Base-by-base conservation (phyloP, 2,329 filamentous ascomycete species). In the Ceratocystis variospora region DNA sequence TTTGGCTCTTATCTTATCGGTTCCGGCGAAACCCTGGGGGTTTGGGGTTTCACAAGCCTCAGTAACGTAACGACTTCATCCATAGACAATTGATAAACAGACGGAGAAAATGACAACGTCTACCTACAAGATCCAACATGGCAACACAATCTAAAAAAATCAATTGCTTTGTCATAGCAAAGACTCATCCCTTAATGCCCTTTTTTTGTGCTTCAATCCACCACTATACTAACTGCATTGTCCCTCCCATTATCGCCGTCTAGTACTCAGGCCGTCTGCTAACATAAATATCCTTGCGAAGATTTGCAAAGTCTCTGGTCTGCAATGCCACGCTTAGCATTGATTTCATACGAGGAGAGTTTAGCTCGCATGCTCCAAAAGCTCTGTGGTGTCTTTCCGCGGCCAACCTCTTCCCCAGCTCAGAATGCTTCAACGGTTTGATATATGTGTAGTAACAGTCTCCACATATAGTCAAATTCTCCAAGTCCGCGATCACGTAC, bases 391-490 rank as follows among this genome's bases (percentile, higher is more conserved):
- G 70, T 88, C 69, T 86, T 83, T 19, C 81, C 77, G 8, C 87
- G 85, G 28, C 92, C 78, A 0, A 81, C 76, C 50, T 76, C 76
- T 64, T 76, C 74, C 17, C 80, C 77, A 37, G 80, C 77, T 1
- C 86, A 76, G 63, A 84, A 78, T 0, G 91, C 90, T 75, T 82
- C 84, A n/a, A 96, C 83, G 0, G 90, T 82, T 25, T 90, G 28
- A 68, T 64, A 12, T 44, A 45, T 15, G 64, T 85, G 17, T 89
- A 83, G 73, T 88, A 96, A 74, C 92, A 97, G 74, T 93, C 89
- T 69, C 88, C 85, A 75, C 92, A 97, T 3, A 96, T 87, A 0
- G 88, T 90, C 71, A 96, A 84, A 61, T 91, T 83, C 0, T 88
- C 89, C 0, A 95, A 77, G 15, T 83, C 79, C 0, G 88, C 84